Evolutionary conservation across 2,329 filamentous ascomycete genomes (phyloP).

Genomic region (Coniochaeta hoffmannii): DNA sequence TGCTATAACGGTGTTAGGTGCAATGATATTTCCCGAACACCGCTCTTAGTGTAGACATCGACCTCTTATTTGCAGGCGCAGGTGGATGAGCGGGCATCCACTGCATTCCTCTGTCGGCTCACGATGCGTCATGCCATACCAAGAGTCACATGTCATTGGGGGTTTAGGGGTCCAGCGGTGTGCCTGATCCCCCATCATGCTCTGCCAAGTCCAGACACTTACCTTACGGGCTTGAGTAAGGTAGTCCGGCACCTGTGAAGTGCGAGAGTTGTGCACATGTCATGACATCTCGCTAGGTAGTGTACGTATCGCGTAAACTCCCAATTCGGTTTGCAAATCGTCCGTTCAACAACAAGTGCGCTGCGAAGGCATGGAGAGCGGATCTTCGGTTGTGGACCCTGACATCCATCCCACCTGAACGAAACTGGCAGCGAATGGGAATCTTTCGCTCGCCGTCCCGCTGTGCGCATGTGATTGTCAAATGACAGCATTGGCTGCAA

Average conservation of each 20-base stretch:
- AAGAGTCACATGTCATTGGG: not conserved
- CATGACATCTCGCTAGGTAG: too few relatives aligned
- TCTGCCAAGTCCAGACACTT: too few relatives aligned
- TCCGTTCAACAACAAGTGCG: not conserved
- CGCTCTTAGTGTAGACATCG: too few relatives aligned
- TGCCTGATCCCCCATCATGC: too few relatives aligned
- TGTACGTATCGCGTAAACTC: too few relatives aligned
- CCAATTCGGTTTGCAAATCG: not conserved
- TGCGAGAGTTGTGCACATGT: too few relatives aligned
- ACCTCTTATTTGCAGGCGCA: too few relatives aligned
- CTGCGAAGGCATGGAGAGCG: not conserved
- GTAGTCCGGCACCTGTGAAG: too few relatives aligned
- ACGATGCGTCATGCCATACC: not conserved
- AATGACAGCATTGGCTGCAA: constrained; percentile 1
- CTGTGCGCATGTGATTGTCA: not conserved
- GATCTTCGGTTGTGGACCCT: not conserved
- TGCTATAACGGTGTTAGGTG: not conserved
- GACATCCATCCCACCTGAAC: not conserved
- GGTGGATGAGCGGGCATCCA: too few relatives aligned
- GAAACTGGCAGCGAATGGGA: not conserved
- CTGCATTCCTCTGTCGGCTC: not conserved
- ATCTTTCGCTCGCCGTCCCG: not conserved
- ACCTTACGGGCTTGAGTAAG: too few relatives aligned
- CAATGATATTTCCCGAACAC: not conserved
- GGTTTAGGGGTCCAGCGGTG: not conserved